A percentile compares a stretch with the other conserved stretches of the same genome.
These are phyloP conservation scores for Colletotrichum trifolii DNA, from an alignment of 2,329 filamentous ascomycete genomes.

Conservation along the genomic window DNA sequence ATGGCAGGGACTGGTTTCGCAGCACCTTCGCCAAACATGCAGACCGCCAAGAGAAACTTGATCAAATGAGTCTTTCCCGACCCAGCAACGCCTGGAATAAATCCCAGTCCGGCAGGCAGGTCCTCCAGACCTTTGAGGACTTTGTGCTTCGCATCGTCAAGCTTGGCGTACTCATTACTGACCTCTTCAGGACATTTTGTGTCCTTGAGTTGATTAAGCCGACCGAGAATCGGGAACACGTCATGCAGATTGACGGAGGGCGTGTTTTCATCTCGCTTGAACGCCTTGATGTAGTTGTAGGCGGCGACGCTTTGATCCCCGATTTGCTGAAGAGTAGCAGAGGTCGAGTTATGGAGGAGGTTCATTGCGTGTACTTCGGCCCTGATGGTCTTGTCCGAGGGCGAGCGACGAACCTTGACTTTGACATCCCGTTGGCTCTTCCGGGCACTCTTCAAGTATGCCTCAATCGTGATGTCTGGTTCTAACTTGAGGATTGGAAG, in stretches of 20 bases:
- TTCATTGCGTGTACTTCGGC: background rate
- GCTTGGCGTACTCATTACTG: background rate
- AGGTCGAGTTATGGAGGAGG: background rate
- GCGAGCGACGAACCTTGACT: background rate
- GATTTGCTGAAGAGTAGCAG: background rate
- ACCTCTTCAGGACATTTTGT: background rate
- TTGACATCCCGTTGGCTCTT: background rate
- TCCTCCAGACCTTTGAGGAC: background rate
- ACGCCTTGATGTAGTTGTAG: background rate
- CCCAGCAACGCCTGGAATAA: conserved; percentile 7
- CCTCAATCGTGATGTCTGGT: background rate
- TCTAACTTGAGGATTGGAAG: background rate
- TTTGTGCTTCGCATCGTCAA: background rate
- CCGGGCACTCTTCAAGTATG: background rate
- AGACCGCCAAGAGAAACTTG: background rate
- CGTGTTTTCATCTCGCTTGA: background rate
- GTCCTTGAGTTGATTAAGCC: background rate
- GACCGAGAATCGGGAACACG: background rate
- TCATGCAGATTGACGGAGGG: background rate
- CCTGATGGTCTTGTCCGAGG: background rate
- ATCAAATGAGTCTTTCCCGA: conserved; percentile 5
- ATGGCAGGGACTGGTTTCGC: background rate
- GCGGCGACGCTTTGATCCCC: background rate
- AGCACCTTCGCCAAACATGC: background rate
- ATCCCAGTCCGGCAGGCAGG: background rate